Evolutionary conservation across 1,139 yeast genomes (phyloP), one percentile per base, ranked within the genome.

Genomic region (Yamadazyma buinensis): DNA sequence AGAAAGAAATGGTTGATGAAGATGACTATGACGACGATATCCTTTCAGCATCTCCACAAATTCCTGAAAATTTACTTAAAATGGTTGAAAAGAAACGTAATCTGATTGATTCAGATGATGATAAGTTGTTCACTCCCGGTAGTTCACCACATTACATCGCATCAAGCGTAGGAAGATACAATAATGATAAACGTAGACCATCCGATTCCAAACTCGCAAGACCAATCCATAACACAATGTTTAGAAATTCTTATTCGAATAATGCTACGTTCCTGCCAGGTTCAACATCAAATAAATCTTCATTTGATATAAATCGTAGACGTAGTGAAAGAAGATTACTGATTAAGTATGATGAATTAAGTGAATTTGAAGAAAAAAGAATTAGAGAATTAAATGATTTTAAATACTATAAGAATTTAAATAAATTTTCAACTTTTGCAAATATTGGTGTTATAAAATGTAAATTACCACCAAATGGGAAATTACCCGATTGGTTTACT

Each of bases 401-500:
- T 45, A 57, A 52, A 35, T 69, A 66, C 46, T 70, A 70, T 48
- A 63, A 58, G 42, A 64, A 62, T 34, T 40, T 58, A 29, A 54
- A 56, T 35, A 57, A 57, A 42, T 47, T 52, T 34, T 53, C 59
- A 28, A 53, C 52, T 23, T 64, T 55, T 42, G 69, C 61, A 31
- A 59, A 63, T 39, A 68, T 67, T 15, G 61, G 61, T 25, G 61
- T 60, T 23, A 57, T 71, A 9, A 67, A 62, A 42, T 59, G 83
- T 33, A 64, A 64, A 37, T 63, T 85, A 7, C 95, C 95, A 0
- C 63, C 72, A 3, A 85, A 79, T 37, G 59, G 64, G 20, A 66
- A 72, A 32, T 63, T 86, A 23, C 95, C 95, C 0, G 65, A 57
- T 2, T 86, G 95, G 95, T 84, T 84, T 47, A 62, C 65, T 14